Evolutionary conservation across 148 eudicot species (phyloP).

Genomic region (Oxyria digyna): DNA sequence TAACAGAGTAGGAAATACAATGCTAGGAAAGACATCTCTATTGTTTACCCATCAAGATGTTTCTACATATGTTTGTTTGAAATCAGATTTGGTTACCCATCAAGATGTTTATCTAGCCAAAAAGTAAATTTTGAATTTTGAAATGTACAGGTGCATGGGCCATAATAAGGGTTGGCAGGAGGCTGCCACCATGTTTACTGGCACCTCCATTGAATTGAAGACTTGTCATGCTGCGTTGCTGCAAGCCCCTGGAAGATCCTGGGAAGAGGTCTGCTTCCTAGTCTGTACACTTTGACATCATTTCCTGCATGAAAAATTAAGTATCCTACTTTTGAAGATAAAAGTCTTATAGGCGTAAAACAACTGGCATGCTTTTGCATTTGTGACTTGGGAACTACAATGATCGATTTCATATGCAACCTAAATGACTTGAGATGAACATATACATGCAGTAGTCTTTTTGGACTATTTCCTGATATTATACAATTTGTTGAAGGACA

Average conservation of each 20-base stretch:
- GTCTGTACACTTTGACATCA: background rate
- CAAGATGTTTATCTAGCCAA: background rate
- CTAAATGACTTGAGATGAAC: background rate
- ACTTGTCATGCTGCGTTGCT: slow-evolving; percentile 96
- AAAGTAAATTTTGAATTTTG: background rate
- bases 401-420: background rate
- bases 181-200: slow-evolving; percentile 80
- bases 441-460: background rate
- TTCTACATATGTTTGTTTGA: background rate
- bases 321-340: background rate
- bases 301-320: background rate
- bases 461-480: background rate
- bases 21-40: background rate
- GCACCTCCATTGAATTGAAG: slow-evolving; percentile 55
- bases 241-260: slow-evolving; percentile 67
- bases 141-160: slow-evolving; percentile 73
- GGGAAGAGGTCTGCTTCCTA: slow-evolving; percentile 72
- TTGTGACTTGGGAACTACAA: background rate
- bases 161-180: slow-evolving; percentile 98
- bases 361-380: background rate
- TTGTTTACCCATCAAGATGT: background rate
- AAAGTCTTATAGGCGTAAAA: background rate
- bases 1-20: background rate
- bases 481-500: background rate
- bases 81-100: background rate